These are phyloP conservation scores for Sanghuangporus weigelae DNA, from an alignment of 1,284 basidiomycete species.

Conservation along the genomic window DNA sequence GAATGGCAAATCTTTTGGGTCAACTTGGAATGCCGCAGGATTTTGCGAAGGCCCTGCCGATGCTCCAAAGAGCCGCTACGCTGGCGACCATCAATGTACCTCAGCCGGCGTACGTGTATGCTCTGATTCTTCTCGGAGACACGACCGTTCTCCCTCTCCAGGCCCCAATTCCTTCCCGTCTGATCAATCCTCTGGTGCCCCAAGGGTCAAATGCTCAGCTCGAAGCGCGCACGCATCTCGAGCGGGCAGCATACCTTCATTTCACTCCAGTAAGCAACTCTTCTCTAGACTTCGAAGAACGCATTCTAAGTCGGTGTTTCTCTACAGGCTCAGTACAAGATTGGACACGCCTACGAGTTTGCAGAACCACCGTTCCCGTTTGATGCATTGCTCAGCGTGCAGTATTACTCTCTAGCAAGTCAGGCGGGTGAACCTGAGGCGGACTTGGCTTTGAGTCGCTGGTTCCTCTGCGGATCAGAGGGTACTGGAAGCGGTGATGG, in stretches of 20 bases:
- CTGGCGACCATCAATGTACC: conserved; percentile 72
- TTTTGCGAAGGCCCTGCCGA: conserved; percentile 55
- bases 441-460: conserved; percentile 93
- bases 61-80: conserved; percentile 76
- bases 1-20: conserved; percentile 86
- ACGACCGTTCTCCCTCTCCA: conserved; percentile 25
- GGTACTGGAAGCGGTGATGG: conserved; percentile 31
- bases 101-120: conserved; percentile 83
- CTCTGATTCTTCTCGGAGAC: conserved; percentile 78
- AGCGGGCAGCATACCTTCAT: conserved; percentile 81
- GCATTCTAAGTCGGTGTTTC: background rate
- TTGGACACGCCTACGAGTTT: conserved; percentile 90
- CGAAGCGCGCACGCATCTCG: conserved; percentile 59
- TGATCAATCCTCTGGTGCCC: conserved; percentile 51
- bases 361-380: conserved; percentile 69
- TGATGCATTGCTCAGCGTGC: conserved; percentile 85
- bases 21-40: conserved; percentile 68
- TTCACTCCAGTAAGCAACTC: conserved; percentile 70
- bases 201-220: conserved; percentile 33
- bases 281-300: background rate
- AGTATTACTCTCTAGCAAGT: conserved; percentile 86
- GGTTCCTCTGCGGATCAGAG: conserved; percentile 89
- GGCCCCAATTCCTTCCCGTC: conserved; percentile 45
- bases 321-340: conserved; percentile 54
- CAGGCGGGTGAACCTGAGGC: conserved; percentile 87